phyloP scores from a whole-genome alignment of 768 basidiomycete species.

The Ramaria sp. region DNA sequence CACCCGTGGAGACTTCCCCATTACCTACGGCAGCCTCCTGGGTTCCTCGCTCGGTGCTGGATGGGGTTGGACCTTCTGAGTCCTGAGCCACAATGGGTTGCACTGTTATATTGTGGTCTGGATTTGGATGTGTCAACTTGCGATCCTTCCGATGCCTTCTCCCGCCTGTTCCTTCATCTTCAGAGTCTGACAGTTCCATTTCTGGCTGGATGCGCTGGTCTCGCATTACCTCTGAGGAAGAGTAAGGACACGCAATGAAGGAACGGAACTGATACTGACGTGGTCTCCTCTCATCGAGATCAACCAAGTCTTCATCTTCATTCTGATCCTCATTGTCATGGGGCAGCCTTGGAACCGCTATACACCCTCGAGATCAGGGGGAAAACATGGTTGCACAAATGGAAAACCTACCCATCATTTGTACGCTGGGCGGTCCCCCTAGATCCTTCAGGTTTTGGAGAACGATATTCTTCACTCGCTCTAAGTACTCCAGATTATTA shows the following conservation, averaged over 20 bases:
- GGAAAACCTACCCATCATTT: constrained; percentile 60
- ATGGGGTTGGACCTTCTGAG: not conserved
- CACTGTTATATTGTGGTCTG: not conserved
- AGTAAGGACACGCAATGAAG: not conserved
- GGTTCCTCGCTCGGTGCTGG: not conserved
- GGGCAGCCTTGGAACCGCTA: constrained; percentile 77
- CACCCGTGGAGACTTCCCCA: not conserved
- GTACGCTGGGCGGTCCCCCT: constrained; percentile 86
- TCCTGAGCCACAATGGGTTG: not conserved
- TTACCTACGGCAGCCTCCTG: not conserved
- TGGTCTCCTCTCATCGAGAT: constrained; percentile 66
- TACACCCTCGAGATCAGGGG: not conserved
- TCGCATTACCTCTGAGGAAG: constrained; percentile 43
- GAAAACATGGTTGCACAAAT: not conserved
- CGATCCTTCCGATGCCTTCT: constrained; percentile 41
- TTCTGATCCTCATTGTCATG: constrained; percentile 80
- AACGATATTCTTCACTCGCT: constrained; percentile 85
- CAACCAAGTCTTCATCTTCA: constrained; percentile 73
- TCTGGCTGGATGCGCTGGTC: constrained; percentile 78
- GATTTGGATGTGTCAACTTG: not conserved
- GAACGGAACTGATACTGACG: constrained; percentile 21
- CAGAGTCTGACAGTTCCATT: constrained; percentile 90
- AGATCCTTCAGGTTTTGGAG: constrained; percentile 82
- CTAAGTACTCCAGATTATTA: constrained; percentile 87
- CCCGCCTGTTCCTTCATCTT: constrained; percentile 91